Evolutionary conservation across 2,329 filamentous ascomycete genomes (phyloP), one percentile per base, ranked within the genome.

Genomic region (Macrophomina phaseolina): DNA sequence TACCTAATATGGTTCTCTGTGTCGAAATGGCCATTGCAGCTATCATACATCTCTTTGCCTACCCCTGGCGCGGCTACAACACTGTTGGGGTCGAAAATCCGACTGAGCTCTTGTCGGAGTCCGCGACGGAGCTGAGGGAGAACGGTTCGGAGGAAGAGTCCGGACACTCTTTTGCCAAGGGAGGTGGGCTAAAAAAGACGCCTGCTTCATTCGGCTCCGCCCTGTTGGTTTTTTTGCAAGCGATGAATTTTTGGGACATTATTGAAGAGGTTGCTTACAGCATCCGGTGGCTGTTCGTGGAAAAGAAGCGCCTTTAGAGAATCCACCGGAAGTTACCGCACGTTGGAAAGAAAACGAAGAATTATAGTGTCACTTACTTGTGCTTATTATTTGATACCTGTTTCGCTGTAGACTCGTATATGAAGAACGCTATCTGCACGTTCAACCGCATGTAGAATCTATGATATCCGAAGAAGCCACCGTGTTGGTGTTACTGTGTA

Each of bases 11-110:
- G 45, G 81, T 94, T 11, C 85, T 94, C 40, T 92, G 90, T 73
- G 80, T 94, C 61, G 92, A 95, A 78, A 94, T 95, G 92, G 87
- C 90, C 14, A 78, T 90, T 45, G 94, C 94, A 73, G 82, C 90
- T 30, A 74, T 93, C 53, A 79, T 95, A 62, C 91, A 95, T 76
- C 79, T 94, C 12, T 94, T 89, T 83, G 90, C 92, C 2, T 95
- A 93, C 73, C 85, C 90, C 1, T 93, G 89, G 81, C 82, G 83
- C 64, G 87, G 87, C 1, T 95, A 94, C 76, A 80, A 73, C 68
- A 18, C 8, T 38, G 32, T 14, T 14, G 34, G 9, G 4, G 5
- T 56, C 4, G 34, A 56, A 34, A 18, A 18, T 38, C 52, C 32
- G 32, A 8, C 7, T 4, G 32, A 40, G n/a, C 14, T 38, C 32